Evolutionary conservation across 805 yeast genomes (phyloP).

Genomic region (Saccharomycodes ludwigii): DNA sequence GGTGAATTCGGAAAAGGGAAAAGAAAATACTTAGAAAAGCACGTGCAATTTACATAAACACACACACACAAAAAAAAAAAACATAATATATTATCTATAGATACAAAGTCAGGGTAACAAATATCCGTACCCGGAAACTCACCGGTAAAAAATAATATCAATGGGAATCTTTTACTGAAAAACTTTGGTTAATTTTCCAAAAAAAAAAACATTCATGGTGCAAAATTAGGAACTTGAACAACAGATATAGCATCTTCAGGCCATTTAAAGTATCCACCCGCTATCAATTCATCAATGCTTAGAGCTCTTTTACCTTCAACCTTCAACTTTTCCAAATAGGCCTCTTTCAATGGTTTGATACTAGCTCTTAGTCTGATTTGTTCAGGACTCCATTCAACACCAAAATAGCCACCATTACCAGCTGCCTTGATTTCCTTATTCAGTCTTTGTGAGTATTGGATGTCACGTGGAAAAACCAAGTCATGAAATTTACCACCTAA

Average conservation of each 20-base stretch:
- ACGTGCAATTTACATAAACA: no score
- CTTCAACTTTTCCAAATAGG: slow-evolving; percentile 28
- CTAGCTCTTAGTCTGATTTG: slow-evolving; percentile 32
- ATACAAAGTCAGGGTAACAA: no score
- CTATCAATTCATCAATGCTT: slow-evolving; percentile 28
- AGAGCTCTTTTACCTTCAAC: slow-evolving; percentile 27
- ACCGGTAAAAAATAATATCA: no score
- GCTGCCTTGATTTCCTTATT: slow-evolving; percentile 26
- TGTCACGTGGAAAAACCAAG: slow-evolving; percentile 44
- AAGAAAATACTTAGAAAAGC: no score
- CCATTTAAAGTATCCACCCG: slow-evolving; percentile 24
- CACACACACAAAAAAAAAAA: no score
- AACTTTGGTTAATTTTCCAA: no score
- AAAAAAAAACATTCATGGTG: no score
- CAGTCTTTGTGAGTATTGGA: slow-evolving; percentile 40
- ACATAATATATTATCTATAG: no score
- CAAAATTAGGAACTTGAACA: slow-evolving; percentile 9
- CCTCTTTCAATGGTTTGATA: slow-evolving; percentile 32
- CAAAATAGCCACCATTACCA: slow-evolving; percentile 32
- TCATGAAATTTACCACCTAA: slow-evolving; percentile 38
- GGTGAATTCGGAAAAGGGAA: no score
- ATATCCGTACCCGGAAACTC: no score
- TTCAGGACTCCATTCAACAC: slow-evolving; percentile 40
- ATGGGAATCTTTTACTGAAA: no score
- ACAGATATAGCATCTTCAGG: slow-evolving; percentile 14